A percentile compares a stretch with the other conserved stretches of the same genome.
Evolutionary conservation across 106 monocot genomes (phyloP).

Genomic region (Vanilla planifolia): DNA sequence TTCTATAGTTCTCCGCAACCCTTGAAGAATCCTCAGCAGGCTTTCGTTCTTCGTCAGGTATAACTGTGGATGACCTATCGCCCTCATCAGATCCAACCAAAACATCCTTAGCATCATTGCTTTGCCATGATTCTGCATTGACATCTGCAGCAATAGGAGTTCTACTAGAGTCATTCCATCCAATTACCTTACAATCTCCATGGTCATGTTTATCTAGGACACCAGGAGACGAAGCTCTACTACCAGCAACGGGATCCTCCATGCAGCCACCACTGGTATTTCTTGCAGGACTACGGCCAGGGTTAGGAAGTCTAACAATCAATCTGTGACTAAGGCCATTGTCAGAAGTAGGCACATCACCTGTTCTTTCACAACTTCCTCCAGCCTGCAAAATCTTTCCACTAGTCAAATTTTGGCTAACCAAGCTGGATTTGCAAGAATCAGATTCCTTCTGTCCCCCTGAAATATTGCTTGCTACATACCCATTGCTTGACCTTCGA

Average conservation of each 20-base stretch:
- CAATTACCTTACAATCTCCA: constrained; percentile 17
- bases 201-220: constrained; percentile 31
- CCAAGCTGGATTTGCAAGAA: constrained; percentile 22
- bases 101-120: constrained; percentile 35
- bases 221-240: constrained; percentile 55
- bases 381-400: constrained; percentile 41
- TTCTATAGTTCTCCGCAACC: constrained; percentile 11
- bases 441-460: constrained; percentile 27
- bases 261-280: constrained; percentile 31
- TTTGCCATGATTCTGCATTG: constrained; percentile 32
- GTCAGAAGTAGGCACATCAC: constrained; percentile 34
- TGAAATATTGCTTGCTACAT: constrained; percentile 9
- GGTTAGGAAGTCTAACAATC: constrained; percentile 70
- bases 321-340: constrained; percentile 45
- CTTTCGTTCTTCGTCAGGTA: constrained; percentile 23
- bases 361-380: constrained; percentile 31
- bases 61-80: constrained; percentile 17
- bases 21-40: constrained; percentile 26
- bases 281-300: constrained; percentile 42
- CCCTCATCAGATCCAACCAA: constrained; percentile 27
- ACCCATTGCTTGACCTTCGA: constrained; percentile 51
- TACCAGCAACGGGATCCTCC: constrained; percentile 39
- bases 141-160: constrained; percentile 17
- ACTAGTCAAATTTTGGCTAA: constrained; percentile 13
- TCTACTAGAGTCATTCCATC: constrained; percentile 22